Evolutionary conservation across 768 basidiomycete species (phyloP), one percentile per base, ranked within the genome.

Genomic region (Mycena vulgaris): DNA sequence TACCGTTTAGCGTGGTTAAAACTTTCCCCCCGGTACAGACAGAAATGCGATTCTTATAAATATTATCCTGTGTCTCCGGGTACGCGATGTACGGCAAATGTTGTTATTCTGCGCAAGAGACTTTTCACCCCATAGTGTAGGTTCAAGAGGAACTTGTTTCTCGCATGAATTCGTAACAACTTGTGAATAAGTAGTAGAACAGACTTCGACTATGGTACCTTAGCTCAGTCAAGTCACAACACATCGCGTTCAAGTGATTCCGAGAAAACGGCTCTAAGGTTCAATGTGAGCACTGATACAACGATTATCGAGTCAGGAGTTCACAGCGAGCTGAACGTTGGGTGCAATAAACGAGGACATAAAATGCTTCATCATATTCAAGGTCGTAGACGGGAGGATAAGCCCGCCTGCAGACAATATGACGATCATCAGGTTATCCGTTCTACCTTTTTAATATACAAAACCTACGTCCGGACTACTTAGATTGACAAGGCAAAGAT

Each of bases 1-100:
- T 67, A 74, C 48, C 35, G 58, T 75, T 56, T 56, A 56, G 35
- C 35, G 53, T 19, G 30, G 55, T 39, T 39, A 37, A 30, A 57
- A 39, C 35, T n/a, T 45, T 45, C 14, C 59, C 58, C 30, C 47
- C 45, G 27, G 47, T 61, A 61, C 45, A 45, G 48, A 61, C 59
- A 61, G 59, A 61, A 61, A 61, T 61, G 31, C n/a, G 42, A 48
- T 25, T 59, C 52, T 59, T 48, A 48, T 61, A 23, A 35, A 61
- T 61, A n/a, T 61, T 35, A 61, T 61, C 45, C 59, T 61, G 45
- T 53, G 52, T 49, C 25, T 49, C 48, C 48, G 27, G 27, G 40
- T 58, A 40, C 57, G 57, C 40, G 28, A 58, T 45, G 40, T 45
- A 58, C 57, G 57, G 21, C 28, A 58, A 31, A 58, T 58, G 42